Evolutionary conservation across 306 rosid species (phyloP).

Genomic region (Quercus parvula): DNA sequence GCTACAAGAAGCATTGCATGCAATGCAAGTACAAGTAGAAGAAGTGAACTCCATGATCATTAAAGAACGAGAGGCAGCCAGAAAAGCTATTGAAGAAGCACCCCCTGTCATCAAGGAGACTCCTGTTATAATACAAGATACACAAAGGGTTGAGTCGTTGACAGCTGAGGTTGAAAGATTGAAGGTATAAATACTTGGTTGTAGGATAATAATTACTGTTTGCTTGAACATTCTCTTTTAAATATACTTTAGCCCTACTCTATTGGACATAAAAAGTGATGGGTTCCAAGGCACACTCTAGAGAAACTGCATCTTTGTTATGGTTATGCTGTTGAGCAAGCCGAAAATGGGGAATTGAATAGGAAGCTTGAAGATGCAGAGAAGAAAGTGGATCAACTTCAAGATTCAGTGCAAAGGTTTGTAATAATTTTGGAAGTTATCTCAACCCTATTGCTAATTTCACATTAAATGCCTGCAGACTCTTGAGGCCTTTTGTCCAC

Average conservation of each 20-base stretch:
- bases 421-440: constrained; percentile 19
- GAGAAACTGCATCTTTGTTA: no score
- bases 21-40: constrained; percentile 83
- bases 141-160: constrained; percentile 79
- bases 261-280: no score
- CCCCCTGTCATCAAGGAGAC: constrained; percentile 99
- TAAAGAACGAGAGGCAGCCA: constrained; percentile 82
- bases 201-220: no score
- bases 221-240: constrained; percentile 9
- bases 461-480: no score
- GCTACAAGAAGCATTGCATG: constrained; percentile 71
- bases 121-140: constrained; percentile 87
- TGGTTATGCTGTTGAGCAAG: constrained; percentile 39
- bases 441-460: no score
- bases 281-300: no score
- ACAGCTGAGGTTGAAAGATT: constrained; percentile 73
- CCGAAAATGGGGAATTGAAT: constrained; percentile 63
- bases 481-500: no score
- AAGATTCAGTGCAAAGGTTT: constrained; percentile 93
- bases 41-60: constrained; percentile 81
- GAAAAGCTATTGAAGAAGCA: constrained; percentile 89
- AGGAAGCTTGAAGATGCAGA: constrained; percentile 71
- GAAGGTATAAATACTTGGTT: constrained; percentile 45
- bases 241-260: not conserved
- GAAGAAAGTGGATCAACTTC: constrained; percentile 79